A percentile compares a stretch with the other conserved stretches of the same genome.
phyloP scores from a whole-genome alignment of 1,139 yeast genomes.

The Geotrichum histeridarum region DNA sequence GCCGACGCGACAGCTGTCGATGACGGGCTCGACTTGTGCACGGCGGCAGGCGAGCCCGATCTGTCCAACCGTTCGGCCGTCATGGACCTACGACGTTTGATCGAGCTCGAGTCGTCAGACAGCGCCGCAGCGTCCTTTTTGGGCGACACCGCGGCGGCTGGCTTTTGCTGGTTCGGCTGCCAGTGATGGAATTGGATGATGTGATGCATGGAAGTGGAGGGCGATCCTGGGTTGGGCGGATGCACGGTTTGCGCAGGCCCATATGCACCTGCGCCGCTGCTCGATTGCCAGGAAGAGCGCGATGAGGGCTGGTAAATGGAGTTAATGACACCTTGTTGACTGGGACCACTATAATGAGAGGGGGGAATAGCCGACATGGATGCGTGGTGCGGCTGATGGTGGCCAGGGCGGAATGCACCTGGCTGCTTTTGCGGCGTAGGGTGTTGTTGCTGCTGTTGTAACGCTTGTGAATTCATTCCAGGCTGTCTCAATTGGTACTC shows the following conservation, averaged over 20 bases:
- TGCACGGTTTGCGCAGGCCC: slow-evolving; percentile 17
- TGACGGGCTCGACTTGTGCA: neutral
- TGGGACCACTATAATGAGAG: slow-evolving; percentile 10
- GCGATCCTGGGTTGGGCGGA: slow-evolving; percentile 20
- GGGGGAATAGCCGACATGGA: slow-evolving; percentile 18
- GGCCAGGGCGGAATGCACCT: slow-evolving; percentile 17
- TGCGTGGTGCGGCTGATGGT: slow-evolving; percentile 20
- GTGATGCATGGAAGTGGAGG: slow-evolving; percentile 21
- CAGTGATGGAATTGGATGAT: slow-evolving; percentile 24
- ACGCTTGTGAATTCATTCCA: slow-evolving; percentile 17
- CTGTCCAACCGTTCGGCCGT: slow-evolving; percentile 3
- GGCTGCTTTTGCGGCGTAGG: slow-evolving; percentile 6
- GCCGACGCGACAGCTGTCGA: slow-evolving; percentile 15
- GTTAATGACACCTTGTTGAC: slow-evolving; percentile 13
- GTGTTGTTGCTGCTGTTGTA: slow-evolving; percentile 12
- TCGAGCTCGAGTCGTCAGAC: slow-evolving; percentile 7
- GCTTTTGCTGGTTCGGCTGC: slow-evolving; percentile 22
- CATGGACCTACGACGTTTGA: slow-evolving; percentile 18
- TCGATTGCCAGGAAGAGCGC: slow-evolving; percentile 12
- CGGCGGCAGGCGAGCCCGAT: slow-evolving; percentile 11
- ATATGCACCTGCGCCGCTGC: neutral
- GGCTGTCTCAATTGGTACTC: slow-evolving; percentile 24
- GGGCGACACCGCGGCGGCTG: slow-evolving; percentile 18
- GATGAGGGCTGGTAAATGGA: slow-evolving; percentile 15
- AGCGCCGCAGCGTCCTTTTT: slow-evolving; percentile 16